Evolutionary conservation across 371 early-diverging fungal genomes (phyloP).

Genomic region (Zychaea mexicana): DNA sequence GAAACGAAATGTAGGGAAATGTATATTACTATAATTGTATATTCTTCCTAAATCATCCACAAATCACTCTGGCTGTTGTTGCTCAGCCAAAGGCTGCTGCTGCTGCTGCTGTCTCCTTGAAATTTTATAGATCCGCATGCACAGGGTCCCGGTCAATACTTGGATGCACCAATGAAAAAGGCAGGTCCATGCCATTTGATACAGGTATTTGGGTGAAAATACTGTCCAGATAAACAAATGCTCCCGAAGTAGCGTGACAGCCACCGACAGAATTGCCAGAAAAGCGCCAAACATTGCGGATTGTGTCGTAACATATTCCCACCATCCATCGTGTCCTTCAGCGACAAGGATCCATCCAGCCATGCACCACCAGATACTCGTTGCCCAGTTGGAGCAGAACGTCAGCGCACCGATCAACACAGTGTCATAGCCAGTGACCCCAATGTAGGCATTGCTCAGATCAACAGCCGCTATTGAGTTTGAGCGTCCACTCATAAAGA

Average conservation of each 20-base stretch:
- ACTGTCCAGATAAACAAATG: slow-evolving; percentile 89
- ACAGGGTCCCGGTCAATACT: slow-evolving; percentile 21
- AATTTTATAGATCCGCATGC: not conserved
- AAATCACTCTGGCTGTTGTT: too few relatives aligned
- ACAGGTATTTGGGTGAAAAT: slow-evolving; percentile 83
- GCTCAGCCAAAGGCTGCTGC: not conserved
- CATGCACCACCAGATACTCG: slow-evolving; percentile 69
- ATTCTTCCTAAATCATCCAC: too few relatives aligned
- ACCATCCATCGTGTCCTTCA: slow-evolving; percentile 20
- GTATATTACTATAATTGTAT: too few relatives aligned
- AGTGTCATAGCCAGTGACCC: slow-evolving; percentile 67
- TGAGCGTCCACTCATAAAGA: slow-evolving; percentile 75
- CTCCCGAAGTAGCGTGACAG: slow-evolving; percentile 66
- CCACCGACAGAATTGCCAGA: slow-evolving; percentile 58
- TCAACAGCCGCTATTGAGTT: slow-evolving; percentile 82
- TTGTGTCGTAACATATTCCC: slow-evolving; percentile 42
- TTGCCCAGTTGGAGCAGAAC: slow-evolving; percentile 74
- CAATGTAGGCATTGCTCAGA: slow-evolving; percentile 78
- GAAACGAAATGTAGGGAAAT: too few relatives aligned
- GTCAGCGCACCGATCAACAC: slow-evolving; percentile 65
- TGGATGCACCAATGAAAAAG: slow-evolving; percentile 52
- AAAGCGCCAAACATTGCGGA: slow-evolving; percentile 54
- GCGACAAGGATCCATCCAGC: slow-evolving; percentile 43
- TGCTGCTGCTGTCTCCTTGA: not conserved
- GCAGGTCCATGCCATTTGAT: slow-evolving; percentile 71